These are phyloP conservation scores for Ustilaginoidea virens DNA, from an alignment of 2,329 filamentous ascomycete species.

Conservation along the genomic window DNA sequence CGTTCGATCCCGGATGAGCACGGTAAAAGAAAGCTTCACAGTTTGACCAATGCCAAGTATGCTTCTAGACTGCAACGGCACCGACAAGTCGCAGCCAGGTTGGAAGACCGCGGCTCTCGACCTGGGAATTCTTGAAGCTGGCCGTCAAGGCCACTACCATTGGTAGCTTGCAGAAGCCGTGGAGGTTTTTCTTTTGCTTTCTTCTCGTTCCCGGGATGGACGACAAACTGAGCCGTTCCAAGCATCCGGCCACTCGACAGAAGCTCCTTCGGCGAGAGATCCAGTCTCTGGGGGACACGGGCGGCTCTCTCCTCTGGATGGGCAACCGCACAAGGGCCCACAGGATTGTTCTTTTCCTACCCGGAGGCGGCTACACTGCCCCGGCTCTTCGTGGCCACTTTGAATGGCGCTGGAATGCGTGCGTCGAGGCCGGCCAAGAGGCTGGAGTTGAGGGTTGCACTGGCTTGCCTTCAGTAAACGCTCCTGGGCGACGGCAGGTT, in stretches of 20 bases:
- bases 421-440: slow-evolving; percentile 8
- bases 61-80: too few relatives aligned
- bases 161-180: too few relatives aligned
- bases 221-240: slow-evolving; percentile 6
- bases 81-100: too few relatives aligned
- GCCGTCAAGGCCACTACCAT: slow-evolving; percentile 3
- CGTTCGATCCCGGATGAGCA: too few relatives aligned
- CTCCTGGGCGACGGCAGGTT: slow-evolving; percentile 14
- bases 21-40: too few relatives aligned
- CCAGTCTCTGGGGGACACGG: slow-evolving; percentile 7
- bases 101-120: slow-evolving; percentile 3
- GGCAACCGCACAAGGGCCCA: slow-evolving; percentile 12
- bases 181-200: too few relatives aligned
- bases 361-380: slow-evolving; percentile 13
- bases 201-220: too few relatives aligned
- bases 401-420: slow-evolving; percentile 13
- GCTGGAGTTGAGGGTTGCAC: slow-evolving; percentile 12
- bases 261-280: slow-evolving; percentile 8
- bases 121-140: slow-evolving; percentile 4
- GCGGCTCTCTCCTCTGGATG: slow-evolving; percentile 12
- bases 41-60: too few relatives aligned
- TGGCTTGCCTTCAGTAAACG: slow-evolving; percentile 20
- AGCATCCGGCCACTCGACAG: slow-evolving; percentile 5
- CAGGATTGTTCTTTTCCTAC: slow-evolving; percentile 15
- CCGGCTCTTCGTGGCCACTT: slow-evolving; percentile 11